Percentiles rank a stretch among this genome's conserved stretches.
These are phyloP conservation scores for Leptodontidium sp. DNA, from an alignment of 2,329 filamentous ascomycete species.

Conservation along the genomic window DNA sequence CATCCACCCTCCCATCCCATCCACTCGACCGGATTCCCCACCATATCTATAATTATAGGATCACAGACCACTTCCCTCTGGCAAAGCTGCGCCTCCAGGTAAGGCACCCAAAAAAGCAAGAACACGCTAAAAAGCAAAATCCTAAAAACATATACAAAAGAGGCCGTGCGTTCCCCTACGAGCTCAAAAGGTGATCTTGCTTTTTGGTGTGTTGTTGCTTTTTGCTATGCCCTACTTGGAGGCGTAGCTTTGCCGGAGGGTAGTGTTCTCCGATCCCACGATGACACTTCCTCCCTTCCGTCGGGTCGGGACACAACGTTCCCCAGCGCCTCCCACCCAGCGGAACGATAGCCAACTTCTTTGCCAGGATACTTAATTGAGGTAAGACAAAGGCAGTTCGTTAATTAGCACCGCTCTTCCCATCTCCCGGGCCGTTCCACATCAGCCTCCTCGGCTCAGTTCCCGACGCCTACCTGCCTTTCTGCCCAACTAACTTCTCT, in stretches of 20 bases:
- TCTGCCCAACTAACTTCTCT: neutral
- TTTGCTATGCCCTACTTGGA: no score
- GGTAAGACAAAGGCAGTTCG: neutral
- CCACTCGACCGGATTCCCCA: neutral
- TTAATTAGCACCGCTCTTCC: neutral
- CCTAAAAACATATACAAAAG: no score
- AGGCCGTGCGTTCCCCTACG: no score
- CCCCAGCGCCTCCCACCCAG: neutral
- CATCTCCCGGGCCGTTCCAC: conserved; percentile 19
- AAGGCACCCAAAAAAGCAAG: no score
- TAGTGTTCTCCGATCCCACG: no score
- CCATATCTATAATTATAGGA: neutral
- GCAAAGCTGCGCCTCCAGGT: no score
- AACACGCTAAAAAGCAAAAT: no score
- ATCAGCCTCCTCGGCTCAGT: conserved; percentile 14
- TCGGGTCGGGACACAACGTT: neutral
- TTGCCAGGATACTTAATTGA: neutral
- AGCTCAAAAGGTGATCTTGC: no score
- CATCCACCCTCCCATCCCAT: neutral
- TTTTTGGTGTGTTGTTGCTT: no score
- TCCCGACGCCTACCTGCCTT: neutral
- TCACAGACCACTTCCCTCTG: no score
- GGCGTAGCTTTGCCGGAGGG: no score
- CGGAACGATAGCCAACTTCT: neutral
- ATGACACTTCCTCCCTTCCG: neutral